A percentile compares a stretch with the other conserved stretches of the same genome.
Conservation (phyloP, 176 grass and related monocot species). For the Raddia guianensis region DNA sequence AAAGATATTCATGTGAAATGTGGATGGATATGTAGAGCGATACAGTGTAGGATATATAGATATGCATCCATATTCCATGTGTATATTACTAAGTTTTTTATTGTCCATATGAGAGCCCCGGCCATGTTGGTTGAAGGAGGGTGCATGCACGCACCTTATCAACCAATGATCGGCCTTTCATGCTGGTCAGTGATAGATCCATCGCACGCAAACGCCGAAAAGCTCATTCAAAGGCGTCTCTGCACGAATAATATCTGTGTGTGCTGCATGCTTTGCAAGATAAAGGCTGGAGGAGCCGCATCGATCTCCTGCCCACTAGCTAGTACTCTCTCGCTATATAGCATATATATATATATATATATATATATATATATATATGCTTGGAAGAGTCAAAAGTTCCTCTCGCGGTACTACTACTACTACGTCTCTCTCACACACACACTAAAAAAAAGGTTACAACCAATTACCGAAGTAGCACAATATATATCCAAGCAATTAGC, state of each 20-base stretch:
- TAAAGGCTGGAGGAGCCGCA: slow-evolving; percentile 3
- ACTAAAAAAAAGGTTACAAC: background rate
- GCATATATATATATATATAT: background rate
- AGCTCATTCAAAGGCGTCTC: background rate
- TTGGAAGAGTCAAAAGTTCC: slow-evolving; percentile 21
- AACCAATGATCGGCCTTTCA: too few relatives aligned
- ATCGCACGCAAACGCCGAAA: slow-evolving; percentile 13
- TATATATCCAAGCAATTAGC: background rate
- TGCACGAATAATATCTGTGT: slow-evolving; percentile 23
- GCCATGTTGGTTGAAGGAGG: too few relatives aligned
- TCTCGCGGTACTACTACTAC: background rate
- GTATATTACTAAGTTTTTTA: too few relatives aligned
- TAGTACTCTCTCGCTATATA: background rate
- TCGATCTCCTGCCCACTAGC: background rate
- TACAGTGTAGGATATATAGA: too few relatives aligned
- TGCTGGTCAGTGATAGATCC: background rate
- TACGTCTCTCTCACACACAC: background rate
- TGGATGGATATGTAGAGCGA: too few relatives aligned
- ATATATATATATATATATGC: background rate
- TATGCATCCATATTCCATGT: too few relatives aligned
- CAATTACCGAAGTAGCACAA: background rate
- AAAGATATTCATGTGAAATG: too few relatives aligned
- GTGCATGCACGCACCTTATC: too few relatives aligned
- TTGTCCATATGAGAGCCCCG: too few relatives aligned
- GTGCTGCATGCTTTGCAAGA: slow-evolving; percentile 10